These are phyloP conservation scores for Phytophthora europaea DNA, from an alignment of 352 stramenopile genomes.

Conservation along the genomic window DNA sequence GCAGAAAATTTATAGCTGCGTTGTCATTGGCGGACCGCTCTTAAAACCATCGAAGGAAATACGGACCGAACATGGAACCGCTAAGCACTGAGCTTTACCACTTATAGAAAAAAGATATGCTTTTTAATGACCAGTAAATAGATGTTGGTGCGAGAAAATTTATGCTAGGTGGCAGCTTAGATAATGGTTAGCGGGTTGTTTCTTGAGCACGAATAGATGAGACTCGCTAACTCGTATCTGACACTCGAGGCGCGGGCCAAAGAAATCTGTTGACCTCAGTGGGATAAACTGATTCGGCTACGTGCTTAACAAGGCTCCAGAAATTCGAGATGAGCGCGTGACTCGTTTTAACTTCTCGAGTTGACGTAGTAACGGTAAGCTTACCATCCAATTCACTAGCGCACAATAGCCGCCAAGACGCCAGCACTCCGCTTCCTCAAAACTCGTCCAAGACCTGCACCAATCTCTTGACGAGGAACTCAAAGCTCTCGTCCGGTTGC, in stretches of 20 bases:
- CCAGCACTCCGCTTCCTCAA: too few species aligned
- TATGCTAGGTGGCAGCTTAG: not conserved
- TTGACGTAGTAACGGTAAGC: not conserved
- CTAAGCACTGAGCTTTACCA: not conserved
- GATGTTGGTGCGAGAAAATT: not conserved
- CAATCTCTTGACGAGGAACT: too few species aligned
- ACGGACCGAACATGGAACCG: not conserved
- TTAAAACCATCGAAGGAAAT: not conserved
- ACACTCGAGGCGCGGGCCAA: not conserved
- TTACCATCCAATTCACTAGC: too few species aligned
- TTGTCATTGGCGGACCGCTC: not conserved
- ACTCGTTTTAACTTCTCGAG: not conserved
- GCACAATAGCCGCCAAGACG: too few species aligned
- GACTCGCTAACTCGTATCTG: not conserved
- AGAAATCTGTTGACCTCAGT: not conserved
- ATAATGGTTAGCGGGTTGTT: not conserved
- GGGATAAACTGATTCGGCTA: not conserved
- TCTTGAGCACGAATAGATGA: not conserved
- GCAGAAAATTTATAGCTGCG: not conserved
- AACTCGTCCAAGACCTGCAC: too few species aligned
- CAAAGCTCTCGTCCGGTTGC: too few species aligned
- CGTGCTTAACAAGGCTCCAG: not conserved
- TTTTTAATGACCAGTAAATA: not conserved
- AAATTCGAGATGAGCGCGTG: not conserved
- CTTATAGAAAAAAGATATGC: not conserved